A percentile compares a stretch with the other conserved stretches of the same genome.
These are phyloP conservation scores for Tuber magnatum DNA, from an alignment of 495 filamentous ascomycete species.

Conservation along the genomic window DNA sequence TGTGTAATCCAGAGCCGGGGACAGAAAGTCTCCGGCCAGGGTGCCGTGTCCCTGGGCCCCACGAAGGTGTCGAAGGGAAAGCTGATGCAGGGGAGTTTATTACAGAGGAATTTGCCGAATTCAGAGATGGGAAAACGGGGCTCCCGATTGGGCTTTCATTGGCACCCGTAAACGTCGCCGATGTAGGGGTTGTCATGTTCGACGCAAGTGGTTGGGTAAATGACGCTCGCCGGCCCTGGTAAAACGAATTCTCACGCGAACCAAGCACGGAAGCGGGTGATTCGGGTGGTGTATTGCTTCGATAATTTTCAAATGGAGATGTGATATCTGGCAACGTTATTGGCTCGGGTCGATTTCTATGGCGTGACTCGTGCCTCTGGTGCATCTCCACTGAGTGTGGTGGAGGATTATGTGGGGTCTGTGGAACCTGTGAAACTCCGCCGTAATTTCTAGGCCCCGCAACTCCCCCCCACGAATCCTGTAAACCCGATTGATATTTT, in stretches of 20 bases:
- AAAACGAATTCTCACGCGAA: conserved; percentile 23
- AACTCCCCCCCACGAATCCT: neutral
- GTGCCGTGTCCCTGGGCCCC: conserved; percentile 27
- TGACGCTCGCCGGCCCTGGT: conserved; percentile 20
- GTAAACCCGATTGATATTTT: conserved; percentile 24
- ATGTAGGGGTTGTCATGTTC: conserved; percentile 37
- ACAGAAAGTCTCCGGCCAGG: conserved; percentile 28
- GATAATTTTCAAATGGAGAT: conserved; percentile 35
- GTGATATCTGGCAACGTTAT: conserved; percentile 30
- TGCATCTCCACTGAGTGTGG: conserved; percentile 17
- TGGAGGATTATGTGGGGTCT: conserved; percentile 7
- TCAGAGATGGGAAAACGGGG: conserved; percentile 21
- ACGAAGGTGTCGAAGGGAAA: conserved; percentile 15
- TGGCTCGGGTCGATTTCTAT: conserved; percentile 35
- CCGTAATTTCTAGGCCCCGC: conserved; percentile 3
- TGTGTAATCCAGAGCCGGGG: conserved; percentile 19
- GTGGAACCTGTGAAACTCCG: conserved; percentile 5
- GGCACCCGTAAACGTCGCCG: conserved; percentile 31
- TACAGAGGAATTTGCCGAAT: conserved; percentile 27
- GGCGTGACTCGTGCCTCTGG: conserved; percentile 31
- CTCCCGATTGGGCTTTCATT: conserved; percentile 37
- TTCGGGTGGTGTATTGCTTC: conserved; percentile 39
- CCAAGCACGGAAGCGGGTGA: conserved; percentile 35
- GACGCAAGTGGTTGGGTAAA: conserved; percentile 32
- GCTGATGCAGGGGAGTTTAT: conserved; percentile 23